Base-by-base conservation (phyloP, 1,139 yeast genomes). In the Blastobotrys indianensis region DNA sequence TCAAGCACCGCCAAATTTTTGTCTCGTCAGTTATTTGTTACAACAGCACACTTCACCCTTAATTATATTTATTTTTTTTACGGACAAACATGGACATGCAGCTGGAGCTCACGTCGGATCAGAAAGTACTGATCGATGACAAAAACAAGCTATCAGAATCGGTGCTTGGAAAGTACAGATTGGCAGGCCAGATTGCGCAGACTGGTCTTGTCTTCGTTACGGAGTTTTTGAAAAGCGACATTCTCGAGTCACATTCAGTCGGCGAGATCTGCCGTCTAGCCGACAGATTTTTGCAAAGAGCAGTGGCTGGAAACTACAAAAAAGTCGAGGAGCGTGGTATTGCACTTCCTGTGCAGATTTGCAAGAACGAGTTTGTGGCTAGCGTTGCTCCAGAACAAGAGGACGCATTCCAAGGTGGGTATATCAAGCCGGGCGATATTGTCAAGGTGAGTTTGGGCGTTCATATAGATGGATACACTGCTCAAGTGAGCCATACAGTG, bases 401-500 rank as follows among this genome's bases (percentile, higher is more conserved):
- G 57, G 95, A 85, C 56, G 72, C 67, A 37, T 61, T 65, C 54
- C 70, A 66, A 50, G 70, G 66, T n/a, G 69, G 70, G 25, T 57
- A 62, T 46, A 59, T 76, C 13, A 70, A 72, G 49, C 79, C 80
- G 32, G 97, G 97, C 44, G 97, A 92, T 63, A 73, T 90, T 42
- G 87, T 85, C 36, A 88, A 92, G 49, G 76, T 92, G 48, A 72
- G 84, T 17, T 72, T 88, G 34, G 97, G 97, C 41, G 90, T 85
- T 49, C 97, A 92, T 54, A 79, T 92, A 56, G 98, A 92, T 65
- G 98, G 98, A 42, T 92, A 90, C 68, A 85, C 97, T 13, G 82
- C 95, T 3, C 79, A 80, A 61, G 80, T 79, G 6, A 79, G 94
- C 29, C 98, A 92, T 65, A 88, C 97, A 3, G 64, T 87, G 51